Base-by-base conservation (phyloP, 2,329 filamentous ascomycete genomes). In the Pezicula neosporulosa region DNA sequence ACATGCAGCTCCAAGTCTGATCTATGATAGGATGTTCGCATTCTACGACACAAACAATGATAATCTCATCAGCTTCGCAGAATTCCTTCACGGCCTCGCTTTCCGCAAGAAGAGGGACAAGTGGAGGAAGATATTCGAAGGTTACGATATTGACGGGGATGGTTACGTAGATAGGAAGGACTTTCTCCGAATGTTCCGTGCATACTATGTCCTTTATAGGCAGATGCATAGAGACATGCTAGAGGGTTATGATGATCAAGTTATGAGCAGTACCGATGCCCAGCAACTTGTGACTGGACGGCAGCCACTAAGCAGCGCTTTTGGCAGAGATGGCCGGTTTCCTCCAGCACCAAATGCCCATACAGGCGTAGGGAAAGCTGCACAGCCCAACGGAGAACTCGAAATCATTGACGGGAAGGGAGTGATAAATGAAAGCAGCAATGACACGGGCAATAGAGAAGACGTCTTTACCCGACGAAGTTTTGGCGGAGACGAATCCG, bases 41-140 rank as follows among this genome's bases (percentile, higher is more conserved):
- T 97, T 97, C 68, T 99, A 97, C 68, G 94, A 99, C 69, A 89
- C 86, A 30, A 93, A 97, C 67, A 80, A 83, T 39, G 90, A 99
- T 65, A 89, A 88, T 19, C 75, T 96, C 7, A 97, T 99, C 61
- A 89, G 89, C 7, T 97, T 99, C 60, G 81, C 90, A 45, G 94
- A 99, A 66, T 99, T 97, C 64, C 73, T 97, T 21, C 83, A 87
- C 51, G 94, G 90, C 1, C 76, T 97, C 44, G 86, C 90, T 4
- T 86, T 84, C 60, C 73, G 82, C 27, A 85, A 83, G 60, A 75
- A 80, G 51, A 83, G 87, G 60, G 83, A 89, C 59, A 85, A 89
- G 56, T 76, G 93, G 39, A 76, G 73, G 51, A 82, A 86, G 53
- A 86, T 94, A 2, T 95, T 97, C 64, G 82, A 89, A 50, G 92